phyloP scores from a whole-genome alignment of 2,329 filamentous ascomycete species.

The Fusarium continuum region DNA sequence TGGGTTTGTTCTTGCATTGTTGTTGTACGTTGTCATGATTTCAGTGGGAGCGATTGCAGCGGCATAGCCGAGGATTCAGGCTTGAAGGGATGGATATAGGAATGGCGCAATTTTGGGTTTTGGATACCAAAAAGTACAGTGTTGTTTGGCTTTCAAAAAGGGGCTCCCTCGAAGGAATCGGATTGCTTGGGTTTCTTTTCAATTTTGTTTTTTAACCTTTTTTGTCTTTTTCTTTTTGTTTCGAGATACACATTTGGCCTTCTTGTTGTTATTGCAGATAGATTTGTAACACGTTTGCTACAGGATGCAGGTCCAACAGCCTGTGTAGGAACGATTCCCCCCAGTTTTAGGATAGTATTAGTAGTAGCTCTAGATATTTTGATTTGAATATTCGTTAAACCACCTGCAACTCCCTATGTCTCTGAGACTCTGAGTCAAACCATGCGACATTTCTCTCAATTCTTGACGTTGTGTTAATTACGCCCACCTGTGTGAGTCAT shows the following conservation, averaged over 20 bases:
- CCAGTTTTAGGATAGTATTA: slow-evolving; percentile 37
- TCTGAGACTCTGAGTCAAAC: background rate
- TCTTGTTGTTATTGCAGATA: slow-evolving; percentile 33
- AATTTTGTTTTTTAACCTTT: background rate
- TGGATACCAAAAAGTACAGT: slow-evolving; percentile 42
- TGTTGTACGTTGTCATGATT: slow-evolving; percentile 45
- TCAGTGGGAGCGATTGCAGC: slow-evolving; percentile 34
- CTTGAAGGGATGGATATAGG: slow-evolving; percentile 35
- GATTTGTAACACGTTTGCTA: slow-evolving; percentile 38
- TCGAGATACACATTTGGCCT: slow-evolving; percentile 20
- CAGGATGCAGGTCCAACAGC: slow-evolving; percentile 38
- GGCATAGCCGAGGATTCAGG: slow-evolving; percentile 25
- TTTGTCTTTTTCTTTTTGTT: background rate
- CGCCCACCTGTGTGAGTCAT: background rate
- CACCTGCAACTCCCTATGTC: background rate
- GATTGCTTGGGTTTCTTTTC: slow-evolving; percentile 15
- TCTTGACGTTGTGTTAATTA: background rate
- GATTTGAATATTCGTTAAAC: slow-evolving; percentile 9
- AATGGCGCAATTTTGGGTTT: slow-evolving; percentile 34
- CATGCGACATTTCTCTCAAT: background rate
- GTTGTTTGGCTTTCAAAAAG: slow-evolving; percentile 32
- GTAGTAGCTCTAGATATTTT: slow-evolving; percentile 24
- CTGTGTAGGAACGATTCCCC: slow-evolving; percentile 38
- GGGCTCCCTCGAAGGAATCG: slow-evolving; percentile 12
- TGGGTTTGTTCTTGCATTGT: slow-evolving; percentile 47